Conservation (phyloP, 2,329 filamentous ascomycete species). For the Basipetospora sp. region DNA sequence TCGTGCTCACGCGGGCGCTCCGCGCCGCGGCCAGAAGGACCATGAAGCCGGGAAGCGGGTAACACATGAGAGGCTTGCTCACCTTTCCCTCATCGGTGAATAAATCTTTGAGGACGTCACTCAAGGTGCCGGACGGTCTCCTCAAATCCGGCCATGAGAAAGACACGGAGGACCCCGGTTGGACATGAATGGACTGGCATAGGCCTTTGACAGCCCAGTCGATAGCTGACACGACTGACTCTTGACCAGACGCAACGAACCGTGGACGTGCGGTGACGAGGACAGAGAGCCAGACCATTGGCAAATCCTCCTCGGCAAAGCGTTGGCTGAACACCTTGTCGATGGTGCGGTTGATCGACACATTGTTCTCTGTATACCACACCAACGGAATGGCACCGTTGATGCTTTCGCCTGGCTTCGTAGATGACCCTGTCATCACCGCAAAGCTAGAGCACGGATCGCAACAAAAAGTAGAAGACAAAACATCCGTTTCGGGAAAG, state of each 20-base stretch:
- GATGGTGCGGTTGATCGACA: background rate
- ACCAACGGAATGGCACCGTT: background rate
- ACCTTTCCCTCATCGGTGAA: background rate
- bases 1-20: background rate
- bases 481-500: slow-evolving; percentile 2
- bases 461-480: slow-evolving; percentile 1
- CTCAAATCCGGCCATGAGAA: background rate
- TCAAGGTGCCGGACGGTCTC: background rate
- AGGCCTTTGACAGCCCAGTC: slow-evolving; percentile 1
- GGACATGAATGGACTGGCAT: background rate
- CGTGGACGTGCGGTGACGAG: background rate
- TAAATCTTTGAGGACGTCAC: background rate
- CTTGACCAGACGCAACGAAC: background rate
- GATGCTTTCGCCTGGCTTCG: background rate
- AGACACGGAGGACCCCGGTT: background rate
- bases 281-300: background rate
- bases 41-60: background rate
- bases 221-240: background rate
- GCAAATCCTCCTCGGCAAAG: background rate
- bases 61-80: background rate
- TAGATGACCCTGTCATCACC: background rate
- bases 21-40: background rate
- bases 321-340: background rate
- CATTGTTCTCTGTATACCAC: background rate
- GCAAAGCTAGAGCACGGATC: slow-evolving; percentile 1